Evolutionary conservation across 2,329 filamentous ascomycete species (phyloP), one percentile per base, ranked within the genome.

Genomic region (Periglandula ipomoeae): DNA sequence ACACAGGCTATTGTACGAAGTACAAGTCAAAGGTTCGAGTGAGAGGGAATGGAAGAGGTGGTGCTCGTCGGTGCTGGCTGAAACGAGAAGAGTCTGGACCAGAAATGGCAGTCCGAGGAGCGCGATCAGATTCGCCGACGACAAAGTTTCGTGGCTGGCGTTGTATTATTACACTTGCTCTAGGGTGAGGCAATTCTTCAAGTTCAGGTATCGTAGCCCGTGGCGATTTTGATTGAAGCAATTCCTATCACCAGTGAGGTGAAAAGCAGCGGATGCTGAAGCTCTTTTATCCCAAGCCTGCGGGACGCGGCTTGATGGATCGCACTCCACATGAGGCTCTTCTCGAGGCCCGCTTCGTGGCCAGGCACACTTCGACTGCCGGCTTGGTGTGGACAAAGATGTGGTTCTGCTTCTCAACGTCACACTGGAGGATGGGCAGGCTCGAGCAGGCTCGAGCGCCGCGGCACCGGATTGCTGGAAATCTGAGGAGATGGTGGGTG

Each of bases 291-390:
- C 30, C 46, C 35, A 45, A 42, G 32, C 43, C 45, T 51, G 46
- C 38, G 51, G 47, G 47, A 47, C 48, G 47, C 47, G 53, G 51
- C 45, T 40, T 40, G 40, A 50, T 53, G 53, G 52, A 50, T 48
- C 53, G 27, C 52, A 38, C 52, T 53, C 53, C 53, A 55, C 53
- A 50, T 55, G 53, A 55, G 53, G 52, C 53, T 55, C 53, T 55
- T 50, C 49, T 49, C 22, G 44, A 51, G 52, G 48, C 52, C 52
- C 52, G 51, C 49, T 46, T 51, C 26, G 27, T 42, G 26, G 47
- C 44, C 50, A 52, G 50, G 50, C 35, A 52, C 50, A 40, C 32
- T 42, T 51, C 43, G 51, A 53, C 44, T 53, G 47, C 49, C 52
- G 52, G 46, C 30, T 19, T 43, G 47, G 44, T 40, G 49, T 48